Evolutionary conservation across 1,139 yeast species (phyloP).

Genomic region (Suhomyces choctaworum): DNA sequence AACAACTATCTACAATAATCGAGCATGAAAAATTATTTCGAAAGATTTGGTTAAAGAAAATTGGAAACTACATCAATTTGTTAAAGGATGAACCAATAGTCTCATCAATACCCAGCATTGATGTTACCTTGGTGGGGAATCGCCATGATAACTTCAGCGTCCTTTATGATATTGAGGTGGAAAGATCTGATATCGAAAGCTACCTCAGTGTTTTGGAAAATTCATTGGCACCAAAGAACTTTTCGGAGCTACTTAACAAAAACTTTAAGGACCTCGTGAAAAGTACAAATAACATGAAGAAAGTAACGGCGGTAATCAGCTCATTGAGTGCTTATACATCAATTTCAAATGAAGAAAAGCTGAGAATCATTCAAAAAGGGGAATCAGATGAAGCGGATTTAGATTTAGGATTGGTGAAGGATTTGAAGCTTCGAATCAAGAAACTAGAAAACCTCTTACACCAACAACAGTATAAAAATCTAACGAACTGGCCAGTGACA

Average conservation of each 20-base stretch:
- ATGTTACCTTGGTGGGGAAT: slow-evolving; percentile 38
- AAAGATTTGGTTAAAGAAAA: slow-evolving; percentile 62
- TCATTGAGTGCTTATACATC: slow-evolving; percentile 35
- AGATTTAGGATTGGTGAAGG: slow-evolving; percentile 47
- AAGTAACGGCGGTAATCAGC: slow-evolving; percentile 36
- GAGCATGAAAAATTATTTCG: slow-evolving; percentile 61
- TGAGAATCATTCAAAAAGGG: slow-evolving; percentile 11
- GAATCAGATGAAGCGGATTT: slow-evolving; percentile 20
- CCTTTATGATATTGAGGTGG: slow-evolving; percentile 28
- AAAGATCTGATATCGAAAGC: slow-evolving; percentile 42
- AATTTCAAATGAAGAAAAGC: slow-evolving; percentile 14
- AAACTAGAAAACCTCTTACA: slow-evolving; percentile 67
- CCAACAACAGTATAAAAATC: slow-evolving; percentile 60
- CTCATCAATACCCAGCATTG: slow-evolving; percentile 38
- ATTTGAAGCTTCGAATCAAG: slow-evolving; percentile 58
- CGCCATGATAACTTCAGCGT: slow-evolving; percentile 22
- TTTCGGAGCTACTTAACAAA: slow-evolving; percentile 44
- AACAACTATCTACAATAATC: slow-evolving; percentile 56
- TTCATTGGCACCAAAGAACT: slow-evolving; percentile 24
- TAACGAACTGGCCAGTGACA: slow-evolving; percentile 56
- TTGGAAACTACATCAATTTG: slow-evolving; percentile 47
- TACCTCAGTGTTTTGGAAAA: slow-evolving; percentile 34
- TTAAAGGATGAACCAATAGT: slow-evolving; percentile 28
- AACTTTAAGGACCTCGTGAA: slow-evolving; percentile 47
- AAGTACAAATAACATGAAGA: slow-evolving; percentile 41